Conservation (phyloP, 768 basidiomycete genomes). For the Auricularia heimuer region DNA sequence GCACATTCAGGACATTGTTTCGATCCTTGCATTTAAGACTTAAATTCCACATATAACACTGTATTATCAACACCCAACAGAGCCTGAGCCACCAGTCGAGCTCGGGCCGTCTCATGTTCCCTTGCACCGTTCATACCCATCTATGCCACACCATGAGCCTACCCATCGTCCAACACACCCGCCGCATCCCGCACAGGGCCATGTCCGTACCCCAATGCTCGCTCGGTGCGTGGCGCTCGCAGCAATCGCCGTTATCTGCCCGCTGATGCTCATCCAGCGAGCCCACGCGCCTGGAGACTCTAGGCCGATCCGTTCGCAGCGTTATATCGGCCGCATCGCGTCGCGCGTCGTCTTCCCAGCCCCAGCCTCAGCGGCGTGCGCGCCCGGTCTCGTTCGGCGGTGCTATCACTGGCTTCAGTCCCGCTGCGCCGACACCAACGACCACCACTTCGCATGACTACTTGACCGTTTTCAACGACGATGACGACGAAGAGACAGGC, state of each 20-base stretch:
- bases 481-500: neutral
- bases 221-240: neutral
- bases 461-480: neutral
- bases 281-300: neutral
- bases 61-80: neutral
- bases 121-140: neutral
- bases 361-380: neutral
- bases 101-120: neutral
- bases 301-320: neutral
- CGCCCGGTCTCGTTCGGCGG: neutral
- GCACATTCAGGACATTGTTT: neutral
- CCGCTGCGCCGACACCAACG: neutral
- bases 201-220: neutral
- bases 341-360: neutral
- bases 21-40: neutral
- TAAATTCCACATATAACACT: neutral
- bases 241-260: neutral
- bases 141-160: neutral
- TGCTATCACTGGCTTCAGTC: neutral
- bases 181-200: neutral
- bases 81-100: neutral
- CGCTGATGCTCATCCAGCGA: neutral
- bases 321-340: neutral
- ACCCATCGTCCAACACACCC: neutral
- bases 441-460: neutral